phyloP scores from a whole-genome alignment of 331 rosid species.

The Ulmus americana region DNA sequence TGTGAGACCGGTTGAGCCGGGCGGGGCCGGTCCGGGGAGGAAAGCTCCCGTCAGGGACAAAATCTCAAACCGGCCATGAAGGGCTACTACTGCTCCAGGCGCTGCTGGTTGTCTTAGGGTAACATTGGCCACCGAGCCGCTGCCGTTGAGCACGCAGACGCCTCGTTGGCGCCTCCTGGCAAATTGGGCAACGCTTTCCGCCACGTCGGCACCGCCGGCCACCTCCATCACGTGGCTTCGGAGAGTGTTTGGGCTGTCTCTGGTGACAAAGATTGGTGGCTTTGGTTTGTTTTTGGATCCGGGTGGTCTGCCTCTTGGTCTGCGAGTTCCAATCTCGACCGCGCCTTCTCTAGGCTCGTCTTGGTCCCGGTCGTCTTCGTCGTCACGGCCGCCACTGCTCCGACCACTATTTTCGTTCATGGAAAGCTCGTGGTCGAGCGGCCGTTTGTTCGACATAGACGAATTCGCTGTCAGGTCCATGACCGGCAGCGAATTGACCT shows the following conservation, averaged over 20 bases:
- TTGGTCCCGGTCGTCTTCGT: constrained; percentile 48
- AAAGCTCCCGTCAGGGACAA: constrained; percentile 72
- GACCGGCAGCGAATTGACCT: constrained; percentile 61
- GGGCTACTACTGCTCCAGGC: constrained; percentile 75
- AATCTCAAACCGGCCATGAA: constrained; percentile 92
- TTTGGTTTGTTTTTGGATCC: constrained; percentile 93
- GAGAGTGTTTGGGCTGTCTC: constrained; percentile 87
- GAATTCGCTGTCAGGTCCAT: constrained; percentile 61
- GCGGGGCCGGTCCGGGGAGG: constrained; percentile 87
- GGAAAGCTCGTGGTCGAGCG: constrained; percentile 39
- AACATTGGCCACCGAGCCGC: constrained; percentile 84
- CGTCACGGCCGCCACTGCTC: constrained; percentile 26
- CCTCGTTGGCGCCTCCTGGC: constrained; percentile 88
- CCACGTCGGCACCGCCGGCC: constrained; percentile 78
- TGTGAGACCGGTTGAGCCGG: constrained; percentile 74
- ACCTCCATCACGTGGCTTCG: constrained; percentile 90
- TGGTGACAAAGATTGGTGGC: constrained; percentile 82
- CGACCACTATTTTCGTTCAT: constrained; percentile 43
- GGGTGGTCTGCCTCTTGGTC: constrained; percentile 91
- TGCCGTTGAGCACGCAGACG: constrained; percentile 85
- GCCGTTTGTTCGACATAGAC: constrained; percentile 36
- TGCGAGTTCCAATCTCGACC: constrained; percentile 58
- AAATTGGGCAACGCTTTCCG: constrained; percentile 71
- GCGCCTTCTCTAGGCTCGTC: constrained; percentile 78
- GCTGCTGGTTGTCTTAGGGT: constrained; percentile 78